A percentile compares a stretch with the other conserved stretches of the same genome.
Evolutionary conservation across 176 grass and related monocot species (phyloP).

Genomic region (Raddia distichophylla): DNA sequence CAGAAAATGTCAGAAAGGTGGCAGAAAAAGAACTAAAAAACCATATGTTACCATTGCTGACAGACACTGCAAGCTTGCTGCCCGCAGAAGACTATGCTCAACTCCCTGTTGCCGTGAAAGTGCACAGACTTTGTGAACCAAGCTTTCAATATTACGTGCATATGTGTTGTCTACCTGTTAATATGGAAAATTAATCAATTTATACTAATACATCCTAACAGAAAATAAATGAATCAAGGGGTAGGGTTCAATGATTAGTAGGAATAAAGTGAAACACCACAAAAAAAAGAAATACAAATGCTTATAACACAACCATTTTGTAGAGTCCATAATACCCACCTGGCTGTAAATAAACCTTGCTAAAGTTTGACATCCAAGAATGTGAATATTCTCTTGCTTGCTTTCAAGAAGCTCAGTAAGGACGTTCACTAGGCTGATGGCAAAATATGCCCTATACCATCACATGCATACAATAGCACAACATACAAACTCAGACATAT

Average conservation of each 20-base stretch:
- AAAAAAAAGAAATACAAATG: background rate
- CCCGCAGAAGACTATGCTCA: conserved; percentile 63
- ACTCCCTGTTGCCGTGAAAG: conserved; percentile 63
- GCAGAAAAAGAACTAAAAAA: conserved; percentile 26
- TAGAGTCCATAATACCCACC: conserved; percentile 42
- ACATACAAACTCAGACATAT: conserved; percentile 22
- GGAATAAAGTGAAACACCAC: background rate
- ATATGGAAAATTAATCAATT: conserved; percentile 20
- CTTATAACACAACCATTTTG: conserved; percentile 17
- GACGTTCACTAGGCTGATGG: conserved; percentile 84
- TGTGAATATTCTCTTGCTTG: conserved; percentile 83
- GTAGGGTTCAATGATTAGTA: background rate
- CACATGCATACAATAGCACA: conserved; percentile 33
- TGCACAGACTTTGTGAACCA: conserved; percentile 73
- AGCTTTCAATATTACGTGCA: conserved; percentile 82
- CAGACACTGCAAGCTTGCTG: conserved; percentile 84
- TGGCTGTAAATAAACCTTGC: conserved; percentile 88
- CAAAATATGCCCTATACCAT: conserved; percentile 92
- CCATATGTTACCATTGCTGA: conserved; percentile 70
- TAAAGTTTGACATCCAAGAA: conserved; percentile 94
- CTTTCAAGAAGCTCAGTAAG: conserved; percentile 87
- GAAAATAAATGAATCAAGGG: background rate
- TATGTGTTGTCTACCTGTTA: conserved; percentile 84
- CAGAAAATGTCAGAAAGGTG: background rate
- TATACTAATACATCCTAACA: background rate